phyloP scores from a whole-genome alignment of 495 filamentous ascomycete species.

The Aspergillus biplanus region DNA sequence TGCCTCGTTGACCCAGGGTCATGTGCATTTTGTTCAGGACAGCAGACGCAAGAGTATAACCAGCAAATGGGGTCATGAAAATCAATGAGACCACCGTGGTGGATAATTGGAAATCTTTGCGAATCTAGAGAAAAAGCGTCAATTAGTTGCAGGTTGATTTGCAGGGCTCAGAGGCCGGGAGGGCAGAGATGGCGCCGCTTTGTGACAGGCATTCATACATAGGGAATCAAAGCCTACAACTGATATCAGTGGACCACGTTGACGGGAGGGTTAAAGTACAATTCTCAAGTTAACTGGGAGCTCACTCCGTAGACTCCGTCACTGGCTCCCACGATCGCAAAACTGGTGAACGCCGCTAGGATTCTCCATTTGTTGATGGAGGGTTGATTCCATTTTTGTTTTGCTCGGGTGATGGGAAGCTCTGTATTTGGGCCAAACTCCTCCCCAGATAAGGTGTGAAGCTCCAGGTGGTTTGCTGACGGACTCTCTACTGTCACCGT shows the following conservation, averaged over 20 bases:
- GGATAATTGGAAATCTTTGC: constrained; percentile 57
- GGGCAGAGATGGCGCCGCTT: neutral
- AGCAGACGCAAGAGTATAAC: constrained; percentile 54
- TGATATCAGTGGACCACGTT: constrained; percentile 19
- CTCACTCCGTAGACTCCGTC: constrained; percentile 72
- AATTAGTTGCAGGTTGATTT: neutral
- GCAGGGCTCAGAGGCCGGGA: neutral
- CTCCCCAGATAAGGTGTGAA: constrained; percentile 1
- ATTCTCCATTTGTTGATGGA: constrained; percentile 64
- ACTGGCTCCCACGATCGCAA: constrained; percentile 71
- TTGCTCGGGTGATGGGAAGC: constrained; percentile 7
- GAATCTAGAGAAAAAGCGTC: constrained; percentile 38
- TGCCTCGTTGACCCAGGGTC: constrained; percentile 67
- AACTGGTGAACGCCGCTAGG: constrained; percentile 60
- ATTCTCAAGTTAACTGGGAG: constrained; percentile 8
- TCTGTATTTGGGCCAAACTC: constrained; percentile 7
- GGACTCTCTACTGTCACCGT: constrained; percentile 16
- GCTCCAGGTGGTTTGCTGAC: neutral
- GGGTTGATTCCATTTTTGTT: constrained; percentile 68
- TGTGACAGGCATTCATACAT: constrained; percentile 29
- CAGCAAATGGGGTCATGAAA: constrained; percentile 59
- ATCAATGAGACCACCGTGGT: constrained; percentile 53
- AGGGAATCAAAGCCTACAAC: constrained; percentile 59
- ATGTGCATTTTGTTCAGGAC: constrained; percentile 56
- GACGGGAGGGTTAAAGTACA: neutral